These are phyloP conservation scores for Trypanosoma melophagium DNA, from an alignment of 208 protist species.

Conservation along the genomic window DNA sequence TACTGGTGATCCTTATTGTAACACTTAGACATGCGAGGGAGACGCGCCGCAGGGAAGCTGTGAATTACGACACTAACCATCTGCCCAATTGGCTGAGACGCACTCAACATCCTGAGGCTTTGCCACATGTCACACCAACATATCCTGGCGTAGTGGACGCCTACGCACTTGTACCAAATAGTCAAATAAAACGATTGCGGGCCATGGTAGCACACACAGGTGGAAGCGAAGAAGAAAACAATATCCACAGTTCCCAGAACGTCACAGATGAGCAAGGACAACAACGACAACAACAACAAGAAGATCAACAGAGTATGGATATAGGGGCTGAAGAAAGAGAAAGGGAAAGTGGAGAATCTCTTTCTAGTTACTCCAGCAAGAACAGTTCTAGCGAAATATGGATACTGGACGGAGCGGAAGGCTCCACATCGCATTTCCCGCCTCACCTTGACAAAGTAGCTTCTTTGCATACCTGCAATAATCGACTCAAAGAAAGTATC, in stretches of 20 bases:
- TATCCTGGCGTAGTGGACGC: not conserved
- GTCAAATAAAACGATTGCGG: not conserved
- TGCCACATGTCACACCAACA: not conserved
- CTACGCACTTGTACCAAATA: not conserved
- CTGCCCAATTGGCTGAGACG: not conserved
- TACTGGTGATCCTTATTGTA: too few relatives aligned
- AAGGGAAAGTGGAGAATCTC: not conserved
- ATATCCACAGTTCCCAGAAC: not conserved
- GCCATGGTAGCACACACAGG: not conserved
- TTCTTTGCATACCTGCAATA: not conserved
- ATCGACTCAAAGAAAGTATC: constrained; percentile 12
- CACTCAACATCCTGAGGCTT: not conserved
- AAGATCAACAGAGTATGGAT: not conserved
- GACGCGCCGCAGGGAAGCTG: not conserved
- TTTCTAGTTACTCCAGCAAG: not conserved
- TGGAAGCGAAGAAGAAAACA: not conserved
- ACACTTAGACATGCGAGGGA: not conserved
- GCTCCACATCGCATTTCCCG: not conserved
- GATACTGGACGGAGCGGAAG: not conserved
- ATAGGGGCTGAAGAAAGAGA: not conserved
- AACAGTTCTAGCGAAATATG: too few relatives aligned
- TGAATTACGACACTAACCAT: not conserved
- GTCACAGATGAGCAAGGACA: not conserved
- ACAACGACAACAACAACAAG: not conserved
- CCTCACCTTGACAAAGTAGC: constrained; percentile 7